Evolutionary conservation across 495 filamentous ascomycete species (phyloP).

Genomic region (Neurospora sp.): DNA sequence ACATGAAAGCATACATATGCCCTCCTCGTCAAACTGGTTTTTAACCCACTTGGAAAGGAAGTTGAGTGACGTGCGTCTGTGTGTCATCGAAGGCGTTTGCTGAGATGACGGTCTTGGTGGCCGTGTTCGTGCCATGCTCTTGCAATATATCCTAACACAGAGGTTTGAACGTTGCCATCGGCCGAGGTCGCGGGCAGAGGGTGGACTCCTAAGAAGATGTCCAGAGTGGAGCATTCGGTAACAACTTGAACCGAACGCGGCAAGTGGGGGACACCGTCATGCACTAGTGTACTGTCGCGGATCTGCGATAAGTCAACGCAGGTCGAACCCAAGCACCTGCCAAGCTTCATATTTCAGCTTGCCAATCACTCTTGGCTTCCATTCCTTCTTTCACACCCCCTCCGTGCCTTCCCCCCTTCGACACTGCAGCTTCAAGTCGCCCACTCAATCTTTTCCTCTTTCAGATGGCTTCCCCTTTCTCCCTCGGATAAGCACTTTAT

Average conservation of each 20-base stretch:
- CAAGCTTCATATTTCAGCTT: background rate
- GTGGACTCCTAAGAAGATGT: background rate
- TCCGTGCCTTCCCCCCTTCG: background rate
- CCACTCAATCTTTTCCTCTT: background rate
- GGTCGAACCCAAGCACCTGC: background rate
- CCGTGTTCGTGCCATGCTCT: background rate
- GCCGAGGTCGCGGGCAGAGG: background rate
- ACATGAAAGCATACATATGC: background rate
- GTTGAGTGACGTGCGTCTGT: background rate
- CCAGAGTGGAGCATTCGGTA: background rate
- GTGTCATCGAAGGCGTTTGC: background rate
- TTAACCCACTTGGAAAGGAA: background rate
- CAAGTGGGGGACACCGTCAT: background rate
- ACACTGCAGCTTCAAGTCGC: background rate
- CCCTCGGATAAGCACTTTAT: background rate
- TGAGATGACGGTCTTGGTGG: background rate
- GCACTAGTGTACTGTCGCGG: background rate
- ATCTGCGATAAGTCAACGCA: background rate
- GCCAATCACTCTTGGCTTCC: background rate
- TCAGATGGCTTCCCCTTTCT: background rate
- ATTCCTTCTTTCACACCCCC: background rate
- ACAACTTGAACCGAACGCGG: background rate
- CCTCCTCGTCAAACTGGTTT: background rate
- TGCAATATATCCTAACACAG: background rate
- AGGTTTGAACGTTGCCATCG: background rate